Conservation (phyloP, 352 stramenopile genomes). For the Globisporangium cylindrosporum region DNA sequence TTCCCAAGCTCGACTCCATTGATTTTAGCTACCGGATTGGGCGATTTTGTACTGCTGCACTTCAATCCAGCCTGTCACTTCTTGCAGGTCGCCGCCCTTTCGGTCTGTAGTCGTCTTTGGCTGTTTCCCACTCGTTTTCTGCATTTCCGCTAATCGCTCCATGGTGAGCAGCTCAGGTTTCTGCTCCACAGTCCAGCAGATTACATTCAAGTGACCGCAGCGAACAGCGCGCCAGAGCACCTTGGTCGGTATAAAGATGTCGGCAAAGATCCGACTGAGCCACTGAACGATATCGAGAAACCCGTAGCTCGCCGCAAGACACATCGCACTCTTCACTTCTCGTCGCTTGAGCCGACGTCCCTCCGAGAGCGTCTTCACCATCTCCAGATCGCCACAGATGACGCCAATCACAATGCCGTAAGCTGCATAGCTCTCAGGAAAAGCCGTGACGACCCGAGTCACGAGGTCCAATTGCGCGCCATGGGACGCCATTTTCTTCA, state of each 20-base stretch:
- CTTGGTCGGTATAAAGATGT: neutral
- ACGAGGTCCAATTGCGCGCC: slow-evolving; percentile 4
- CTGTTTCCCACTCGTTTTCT: neutral
- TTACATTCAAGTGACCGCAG: neutral
- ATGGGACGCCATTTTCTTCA: slow-evolving; percentile 10
- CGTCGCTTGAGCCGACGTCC: neutral
- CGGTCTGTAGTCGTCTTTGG: neutral
- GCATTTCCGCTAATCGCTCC: slow-evolving; percentile 4
- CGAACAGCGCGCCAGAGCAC: slow-evolving; percentile 12
- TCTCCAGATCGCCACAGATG: slow-evolving; percentile 2
- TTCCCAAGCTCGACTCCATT: too few species aligned
- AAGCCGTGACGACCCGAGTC: neutral
- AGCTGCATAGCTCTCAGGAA: neutral
- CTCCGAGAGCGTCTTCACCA: neutral
- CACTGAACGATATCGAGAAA: slow-evolving; percentile 7
- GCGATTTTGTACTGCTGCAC: neutral
- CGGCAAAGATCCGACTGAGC: neutral
- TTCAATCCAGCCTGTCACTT: neutral
- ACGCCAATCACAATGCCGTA: slow-evolving; percentile 7
- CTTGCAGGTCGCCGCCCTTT: neutral
- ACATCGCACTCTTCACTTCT: slow-evolving; percentile 15
- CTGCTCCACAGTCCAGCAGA: slow-evolving; percentile 5
- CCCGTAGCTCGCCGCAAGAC: slow-evolving; percentile 9
- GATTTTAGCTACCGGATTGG: too few species aligned
- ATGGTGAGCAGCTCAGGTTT: neutral